Evolutionary conservation across 495 filamentous ascomycete species (phyloP).

Genomic region (Bombardia bombarda): DNA sequence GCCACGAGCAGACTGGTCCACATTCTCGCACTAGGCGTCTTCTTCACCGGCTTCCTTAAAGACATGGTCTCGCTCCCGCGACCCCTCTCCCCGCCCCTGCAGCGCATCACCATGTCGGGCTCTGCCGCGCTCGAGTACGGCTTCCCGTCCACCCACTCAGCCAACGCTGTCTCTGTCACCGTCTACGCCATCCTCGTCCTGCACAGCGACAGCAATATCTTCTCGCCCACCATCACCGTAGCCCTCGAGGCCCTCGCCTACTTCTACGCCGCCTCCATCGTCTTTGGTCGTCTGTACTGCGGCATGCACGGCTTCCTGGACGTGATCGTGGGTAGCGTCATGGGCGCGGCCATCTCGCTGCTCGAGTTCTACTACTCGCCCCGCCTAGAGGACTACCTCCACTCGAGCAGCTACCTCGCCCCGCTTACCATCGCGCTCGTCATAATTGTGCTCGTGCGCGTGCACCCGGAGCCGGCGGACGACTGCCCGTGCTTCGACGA

Average conservation of each 20-base stretch:
- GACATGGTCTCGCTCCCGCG: conserved; percentile 92
- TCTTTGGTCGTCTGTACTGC: conserved; percentile 86
- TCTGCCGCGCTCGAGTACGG: conserved; percentile 93
- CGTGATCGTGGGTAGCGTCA: conserved; percentile 64
- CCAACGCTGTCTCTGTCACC: conserved; percentile 91
- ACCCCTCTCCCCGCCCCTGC: conserved; percentile 84
- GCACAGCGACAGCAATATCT: conserved; percentile 43
- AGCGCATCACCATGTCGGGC: conserved; percentile 94
- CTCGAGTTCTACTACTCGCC: conserved; percentile 66
- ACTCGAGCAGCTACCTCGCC: conserved; percentile 45
- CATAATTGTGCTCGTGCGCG: conserved; percentile 67
- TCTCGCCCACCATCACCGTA: conserved; percentile 44
- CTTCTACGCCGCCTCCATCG: conserved; percentile 81
- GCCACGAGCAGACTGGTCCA: conserved; percentile 61
- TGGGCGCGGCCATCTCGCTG: conserved; percentile 60
- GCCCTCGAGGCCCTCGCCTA: conserved; percentile 60
- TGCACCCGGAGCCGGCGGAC: conserved; percentile 94
- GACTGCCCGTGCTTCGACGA: conserved; percentile 98
- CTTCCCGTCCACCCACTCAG: conserved; percentile 93
- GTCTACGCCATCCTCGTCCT: conserved; percentile 71
- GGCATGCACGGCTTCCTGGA: conserved; percentile 98
- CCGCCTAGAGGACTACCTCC: conserved; percentile 57
- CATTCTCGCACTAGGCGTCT: conserved; percentile 81
- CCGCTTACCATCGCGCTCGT: conserved; percentile 52
- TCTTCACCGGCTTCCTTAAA: conserved; percentile 89